phyloP scores from a whole-genome alignment of 164 flowering plant species.

The Vitis rotundifolia region DNA sequence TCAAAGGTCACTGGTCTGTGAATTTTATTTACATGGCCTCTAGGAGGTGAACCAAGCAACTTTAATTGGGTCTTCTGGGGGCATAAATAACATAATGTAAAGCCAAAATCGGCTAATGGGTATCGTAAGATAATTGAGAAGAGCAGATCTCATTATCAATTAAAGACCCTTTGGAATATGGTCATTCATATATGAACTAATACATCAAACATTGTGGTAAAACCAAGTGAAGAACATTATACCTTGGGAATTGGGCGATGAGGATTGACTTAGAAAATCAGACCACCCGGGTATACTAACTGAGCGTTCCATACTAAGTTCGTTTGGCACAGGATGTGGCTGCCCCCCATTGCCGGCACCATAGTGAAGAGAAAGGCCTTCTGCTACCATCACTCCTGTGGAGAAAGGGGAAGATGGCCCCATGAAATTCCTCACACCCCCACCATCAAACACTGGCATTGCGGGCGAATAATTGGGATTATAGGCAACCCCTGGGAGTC shows the following conservation, averaged over 20 bases:
- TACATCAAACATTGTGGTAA: too few relatives aligned
- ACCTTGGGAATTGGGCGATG: slow-evolving; percentile 59
- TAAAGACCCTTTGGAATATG: too few relatives aligned
- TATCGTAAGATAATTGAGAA: too few relatives aligned
- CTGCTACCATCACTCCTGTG: slow-evolving; percentile 40
- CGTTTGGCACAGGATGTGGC: slow-evolving; percentile 3
- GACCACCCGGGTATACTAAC: slow-evolving; percentile 24
- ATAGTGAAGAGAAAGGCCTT: slow-evolving; percentile 25
- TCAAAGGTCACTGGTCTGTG: too few relatives aligned
- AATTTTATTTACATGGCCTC: too few relatives aligned
- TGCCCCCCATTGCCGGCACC: slow-evolving; percentile 12
- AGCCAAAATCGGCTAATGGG: too few relatives aligned
- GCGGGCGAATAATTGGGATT: slow-evolving; percentile 30
- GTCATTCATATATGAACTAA: too few relatives aligned
- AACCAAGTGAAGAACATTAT: slow-evolving; percentile 3
- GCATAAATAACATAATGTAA: too few relatives aligned
- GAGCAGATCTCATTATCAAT: too few relatives aligned
- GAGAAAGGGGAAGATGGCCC: slow-evolving; percentile 40
- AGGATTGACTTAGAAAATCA: slow-evolving; percentile 33
- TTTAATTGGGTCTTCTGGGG: too few relatives aligned
- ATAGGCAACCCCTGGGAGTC: slow-evolving; percentile 24
- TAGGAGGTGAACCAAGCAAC: too few relatives aligned
- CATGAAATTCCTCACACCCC: slow-evolving; percentile 20
- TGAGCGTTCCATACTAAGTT: slow-evolving; percentile 1
- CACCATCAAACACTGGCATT: slow-evolving; percentile 21